Conservation (phyloP, 768 basidiomycete species). For the Mycena pura region DNA sequence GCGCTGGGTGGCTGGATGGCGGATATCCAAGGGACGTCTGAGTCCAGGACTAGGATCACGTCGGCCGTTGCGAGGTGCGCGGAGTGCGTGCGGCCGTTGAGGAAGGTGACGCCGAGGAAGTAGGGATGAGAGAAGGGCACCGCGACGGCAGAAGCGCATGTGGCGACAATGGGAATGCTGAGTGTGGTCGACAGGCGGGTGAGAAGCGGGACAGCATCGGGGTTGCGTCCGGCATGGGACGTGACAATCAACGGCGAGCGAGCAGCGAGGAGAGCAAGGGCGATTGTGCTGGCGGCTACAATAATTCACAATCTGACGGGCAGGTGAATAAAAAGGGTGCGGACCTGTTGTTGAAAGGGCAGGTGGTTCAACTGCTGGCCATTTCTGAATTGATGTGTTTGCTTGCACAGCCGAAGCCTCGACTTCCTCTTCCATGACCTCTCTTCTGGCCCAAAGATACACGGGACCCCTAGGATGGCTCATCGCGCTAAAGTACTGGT, state of each 20-base stretch:
- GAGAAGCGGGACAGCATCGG: slow-evolving; percentile 52
- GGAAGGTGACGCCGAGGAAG: slow-evolving; percentile 59
- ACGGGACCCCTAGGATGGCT: slow-evolving; percentile 77
- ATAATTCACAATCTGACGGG: neutral
- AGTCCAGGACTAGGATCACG: slow-evolving; percentile 68
- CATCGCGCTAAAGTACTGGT: slow-evolving; percentile 53
- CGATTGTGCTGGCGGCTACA: slow-evolving; percentile 48
- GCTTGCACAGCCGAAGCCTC: slow-evolving; percentile 43
- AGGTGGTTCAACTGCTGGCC: slow-evolving; percentile 59
- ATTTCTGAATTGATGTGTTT: slow-evolving; percentile 40
- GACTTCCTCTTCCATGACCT: slow-evolving; percentile 71
- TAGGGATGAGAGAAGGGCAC: slow-evolving; percentile 64
- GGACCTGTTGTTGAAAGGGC: slow-evolving; percentile 51
- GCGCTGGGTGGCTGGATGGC: slow-evolving; percentile 49
- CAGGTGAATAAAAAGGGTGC: neutral
- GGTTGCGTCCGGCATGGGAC: slow-evolving; percentile 65
- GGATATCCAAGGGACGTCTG: slow-evolving; percentile 71
- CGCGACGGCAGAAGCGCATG: slow-evolving; percentile 58
- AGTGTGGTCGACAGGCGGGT: slow-evolving; percentile 55
- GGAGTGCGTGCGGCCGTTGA: slow-evolving; percentile 51
- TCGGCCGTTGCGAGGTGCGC: slow-evolving; percentile 60
- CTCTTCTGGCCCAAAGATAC: slow-evolving; percentile 77
- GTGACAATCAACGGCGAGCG: slow-evolving; percentile 68
- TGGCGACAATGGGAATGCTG: slow-evolving; percentile 59
- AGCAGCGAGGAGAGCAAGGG: slow-evolving; percentile 55